These are phyloP conservation scores for Trapa bicornis DNA, from an alignment of 345 rosid species.

Conservation along the genomic window DNA sequence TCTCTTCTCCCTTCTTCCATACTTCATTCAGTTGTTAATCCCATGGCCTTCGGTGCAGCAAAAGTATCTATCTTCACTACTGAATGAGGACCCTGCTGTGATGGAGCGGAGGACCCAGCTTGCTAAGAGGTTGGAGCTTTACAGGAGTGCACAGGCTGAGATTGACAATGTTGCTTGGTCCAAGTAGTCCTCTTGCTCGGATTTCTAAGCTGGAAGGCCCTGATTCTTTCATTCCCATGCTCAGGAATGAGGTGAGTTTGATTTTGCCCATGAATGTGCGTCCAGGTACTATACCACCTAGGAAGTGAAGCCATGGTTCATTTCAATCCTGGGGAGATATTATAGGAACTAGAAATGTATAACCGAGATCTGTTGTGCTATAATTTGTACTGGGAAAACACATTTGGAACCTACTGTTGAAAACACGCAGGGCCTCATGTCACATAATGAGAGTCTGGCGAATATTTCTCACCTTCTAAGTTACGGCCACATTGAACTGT, in stretches of 20 bases:
- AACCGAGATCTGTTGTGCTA: not conserved
- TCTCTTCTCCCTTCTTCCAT: not conserved
- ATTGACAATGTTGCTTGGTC: conserved; percentile 95
- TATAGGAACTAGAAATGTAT: not conserved
- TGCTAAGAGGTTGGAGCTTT: conserved; percentile 79
- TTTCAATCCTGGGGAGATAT: too few species aligned
- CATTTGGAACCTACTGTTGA: too few species aligned
- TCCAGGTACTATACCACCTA: too few species aligned
- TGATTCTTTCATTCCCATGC: conserved; percentile 2
- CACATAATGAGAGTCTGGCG: too few species aligned
- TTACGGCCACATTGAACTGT: too few species aligned
- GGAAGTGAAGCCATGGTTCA: too few species aligned
- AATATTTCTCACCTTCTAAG: too few species aligned
- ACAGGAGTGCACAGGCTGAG: conserved; percentile 85
- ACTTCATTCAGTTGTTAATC: not conserved
- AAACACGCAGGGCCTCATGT: too few species aligned
- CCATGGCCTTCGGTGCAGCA: conserved; percentile 30
- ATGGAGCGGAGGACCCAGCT: conserved; percentile 88
- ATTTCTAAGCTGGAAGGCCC: not conserved
- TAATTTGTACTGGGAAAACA: not conserved
- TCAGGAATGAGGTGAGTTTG: too few species aligned
- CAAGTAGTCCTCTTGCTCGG: conserved; percentile 24
- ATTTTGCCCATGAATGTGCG: not conserved
- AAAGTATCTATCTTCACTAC: conserved; percentile 62
- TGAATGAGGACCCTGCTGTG: conserved; percentile 95